These are phyloP conservation scores for Chaetomium sp. DNA, from an alignment of 2,329 filamentous ascomycete genomes.

Conservation along the genomic window DNA sequence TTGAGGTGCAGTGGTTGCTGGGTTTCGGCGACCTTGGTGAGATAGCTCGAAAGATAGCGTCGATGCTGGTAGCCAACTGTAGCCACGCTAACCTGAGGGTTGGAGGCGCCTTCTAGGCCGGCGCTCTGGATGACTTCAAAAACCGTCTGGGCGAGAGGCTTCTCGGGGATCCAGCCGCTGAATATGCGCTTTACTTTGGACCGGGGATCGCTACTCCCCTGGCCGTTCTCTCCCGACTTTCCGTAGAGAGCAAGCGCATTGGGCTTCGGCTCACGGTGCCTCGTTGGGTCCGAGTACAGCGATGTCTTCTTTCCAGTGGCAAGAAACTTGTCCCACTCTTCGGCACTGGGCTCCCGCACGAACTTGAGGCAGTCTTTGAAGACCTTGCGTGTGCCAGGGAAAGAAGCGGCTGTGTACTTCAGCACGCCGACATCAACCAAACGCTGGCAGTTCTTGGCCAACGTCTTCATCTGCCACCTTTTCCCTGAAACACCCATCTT, in stretches of 20 bases:
- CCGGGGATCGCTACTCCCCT: conserved; percentile 21
- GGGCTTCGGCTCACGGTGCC: conserved; percentile 35
- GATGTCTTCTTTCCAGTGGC: conserved; percentile 50
- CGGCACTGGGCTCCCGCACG: conserved; percentile 55
- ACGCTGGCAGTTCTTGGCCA: conserved; percentile 61
- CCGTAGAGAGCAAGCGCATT: conserved; percentile 35
- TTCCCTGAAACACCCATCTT: conserved; percentile 60
- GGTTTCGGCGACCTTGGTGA: conserved; percentile 39
- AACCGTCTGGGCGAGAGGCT: conserved; percentile 41
- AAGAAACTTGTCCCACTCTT: conserved; percentile 60
- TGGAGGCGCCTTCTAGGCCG: conserved; percentile 41
- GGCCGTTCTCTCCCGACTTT: conserved; percentile 23
- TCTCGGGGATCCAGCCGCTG: conserved; percentile 41
- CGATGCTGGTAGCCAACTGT: conserved; percentile 43
- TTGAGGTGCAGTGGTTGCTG: conserved; percentile 47
- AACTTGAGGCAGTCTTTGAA: conserved; percentile 66
- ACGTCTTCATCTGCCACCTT: conserved; percentile 61
- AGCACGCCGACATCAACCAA: conserved; percentile 58
- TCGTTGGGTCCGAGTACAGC: conserved; percentile 33
- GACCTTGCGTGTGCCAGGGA: conserved; percentile 51
- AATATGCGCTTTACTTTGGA: conserved; percentile 31
- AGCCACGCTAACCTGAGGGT: conserved; percentile 42
- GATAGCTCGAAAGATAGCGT: conserved; percentile 41
- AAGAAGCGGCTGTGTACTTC: conserved; percentile 59
- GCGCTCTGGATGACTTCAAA: conserved; percentile 42